Evolutionary conservation across 805 yeast species (phyloP), one percentile per base, ranked within the genome.

Genomic region (Saccharomycopsis vini): DNA sequence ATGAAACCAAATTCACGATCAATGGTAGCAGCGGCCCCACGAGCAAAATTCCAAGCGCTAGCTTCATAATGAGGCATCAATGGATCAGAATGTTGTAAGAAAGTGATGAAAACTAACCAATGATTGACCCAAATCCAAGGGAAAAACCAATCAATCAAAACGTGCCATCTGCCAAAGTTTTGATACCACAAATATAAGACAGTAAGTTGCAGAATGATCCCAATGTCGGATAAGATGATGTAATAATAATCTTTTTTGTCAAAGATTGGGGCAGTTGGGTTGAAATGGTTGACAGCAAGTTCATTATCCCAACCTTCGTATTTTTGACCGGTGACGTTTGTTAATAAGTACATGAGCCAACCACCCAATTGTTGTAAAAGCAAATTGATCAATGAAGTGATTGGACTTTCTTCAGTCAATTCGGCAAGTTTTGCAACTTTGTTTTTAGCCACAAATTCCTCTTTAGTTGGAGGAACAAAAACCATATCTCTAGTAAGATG

Each of bases 1-100:
- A 81, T 68, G 59, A 84, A 80, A 24, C 90, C 89, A 59, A 83
- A 81, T 58, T 83, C 78, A 58, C 95, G 71, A 63, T 85, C 95
- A 50, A 86, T 78, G 45, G 95, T 85, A 49, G 90, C 84, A 44
- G 92, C 89, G 24, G 95, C 95, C 53, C 95, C 95, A 58, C 89
- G 75, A 40, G 89, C 88, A 60, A 82, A 83, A 54, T 73, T 84
- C 95, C 95, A 85, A 62, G 79, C 80, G 32, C 63, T 56, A 46
- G 79, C 73, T 48, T 77, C 79, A 66, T 85, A 85, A 62, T 85
- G 95, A 24, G 95, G 89, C 71, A 86, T 71, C 13, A 73, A 54
- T 24, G 85, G 77, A 61, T 82, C 90, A 15, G 92, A 74, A 66
- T 85, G 95, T 63, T 85, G 95, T 56, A 85, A 72, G 62, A 67